phyloP scores from a whole-genome alignment of 257 asterid species.

The Verbascum thapsus region DNA sequence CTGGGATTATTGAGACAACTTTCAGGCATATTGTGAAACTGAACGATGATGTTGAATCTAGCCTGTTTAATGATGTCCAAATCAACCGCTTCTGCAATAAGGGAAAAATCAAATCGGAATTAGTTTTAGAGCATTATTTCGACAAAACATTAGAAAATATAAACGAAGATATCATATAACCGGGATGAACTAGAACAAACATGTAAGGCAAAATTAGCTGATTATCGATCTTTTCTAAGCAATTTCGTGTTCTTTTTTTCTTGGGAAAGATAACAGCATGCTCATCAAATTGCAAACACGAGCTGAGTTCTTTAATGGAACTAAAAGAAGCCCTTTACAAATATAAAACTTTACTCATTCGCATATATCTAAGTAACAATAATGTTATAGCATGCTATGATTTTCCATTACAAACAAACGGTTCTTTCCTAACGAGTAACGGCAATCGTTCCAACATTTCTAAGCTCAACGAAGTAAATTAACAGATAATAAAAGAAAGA shows the following conservation, averaged over 20 bases:
- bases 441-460: constrained; percentile 22
- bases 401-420: constrained; percentile 41
- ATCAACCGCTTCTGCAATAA: constrained; percentile 44
- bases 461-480: constrained; percentile 31
- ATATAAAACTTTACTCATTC: constrained; percentile 16
- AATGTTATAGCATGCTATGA: constrained; percentile 36
- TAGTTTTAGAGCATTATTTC: constrained; percentile 3
- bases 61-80: constrained; percentile 23
- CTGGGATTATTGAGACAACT: constrained; percentile 26
- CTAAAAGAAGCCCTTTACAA: background rate
- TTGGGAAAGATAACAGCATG: background rate
- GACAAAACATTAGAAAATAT: background rate
- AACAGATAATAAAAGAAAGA: constrained; percentile 1
- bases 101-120: constrained; percentile 19
- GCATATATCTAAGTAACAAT: constrained; percentile 35
- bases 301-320: constrained; percentile 17
- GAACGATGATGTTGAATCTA: constrained; percentile 13
- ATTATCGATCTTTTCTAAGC: no score
- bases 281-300: constrained; percentile 13
- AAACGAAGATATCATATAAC: background rate
- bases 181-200: background rate
- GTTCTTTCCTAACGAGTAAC: constrained; percentile 21
- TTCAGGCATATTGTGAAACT: constrained; percentile 16
- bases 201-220: no score
- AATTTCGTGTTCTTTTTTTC: no score